Percentiles rank a stretch among this genome's conserved stretches.
phyloP scores from a whole-genome alignment of 306 rosid species.

The Prunus padus region DNA sequence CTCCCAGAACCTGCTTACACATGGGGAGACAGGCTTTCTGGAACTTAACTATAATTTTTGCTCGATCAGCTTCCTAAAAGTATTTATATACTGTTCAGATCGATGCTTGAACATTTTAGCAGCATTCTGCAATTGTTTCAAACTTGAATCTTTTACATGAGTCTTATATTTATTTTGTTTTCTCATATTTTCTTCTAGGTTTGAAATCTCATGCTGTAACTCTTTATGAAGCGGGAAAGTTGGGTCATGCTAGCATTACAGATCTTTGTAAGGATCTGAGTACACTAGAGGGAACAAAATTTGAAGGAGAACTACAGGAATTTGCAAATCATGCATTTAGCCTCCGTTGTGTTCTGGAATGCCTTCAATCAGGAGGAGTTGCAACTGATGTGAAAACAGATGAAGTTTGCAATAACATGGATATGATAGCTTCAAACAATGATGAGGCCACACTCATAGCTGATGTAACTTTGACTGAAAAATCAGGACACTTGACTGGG shows the following conservation, averaged over 20 bases:
- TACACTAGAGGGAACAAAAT: slow-evolving; percentile 78
- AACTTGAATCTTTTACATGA: neutral
- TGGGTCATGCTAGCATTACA: slow-evolving; percentile 85
- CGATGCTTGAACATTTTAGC: neutral
- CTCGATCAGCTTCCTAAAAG: neutral
- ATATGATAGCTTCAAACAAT: slow-evolving; percentile 40
- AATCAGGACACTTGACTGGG: slow-evolving; percentile 29
- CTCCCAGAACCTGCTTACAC: neutral
- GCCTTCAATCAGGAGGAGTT: slow-evolving; percentile 83
- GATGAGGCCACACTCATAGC: slow-evolving; percentile 43
- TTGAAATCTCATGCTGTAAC: slow-evolving; percentile 98
- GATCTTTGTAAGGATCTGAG: slow-evolving; percentile 96
- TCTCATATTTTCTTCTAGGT: slow-evolving; percentile 48
- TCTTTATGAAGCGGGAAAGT: slow-evolving; percentile 90
- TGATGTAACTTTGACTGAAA: slow-evolving; percentile 40
- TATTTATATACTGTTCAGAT: neutral
- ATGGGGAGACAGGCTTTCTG: neutral
- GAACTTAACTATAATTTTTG: neutral
- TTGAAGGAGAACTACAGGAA: slow-evolving; percentile 94
- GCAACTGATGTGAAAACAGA: slow-evolving; percentile 40
- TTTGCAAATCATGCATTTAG: slow-evolving; percentile 97
- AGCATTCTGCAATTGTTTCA: neutral
- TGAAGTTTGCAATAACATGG: slow-evolving; percentile 40
- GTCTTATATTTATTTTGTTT: neutral
- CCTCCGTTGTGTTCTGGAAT: slow-evolving; percentile 86